These are phyloP conservation scores for Viola odorata DNA, from an alignment of 345 rosid species.

Conservation along the genomic window DNA sequence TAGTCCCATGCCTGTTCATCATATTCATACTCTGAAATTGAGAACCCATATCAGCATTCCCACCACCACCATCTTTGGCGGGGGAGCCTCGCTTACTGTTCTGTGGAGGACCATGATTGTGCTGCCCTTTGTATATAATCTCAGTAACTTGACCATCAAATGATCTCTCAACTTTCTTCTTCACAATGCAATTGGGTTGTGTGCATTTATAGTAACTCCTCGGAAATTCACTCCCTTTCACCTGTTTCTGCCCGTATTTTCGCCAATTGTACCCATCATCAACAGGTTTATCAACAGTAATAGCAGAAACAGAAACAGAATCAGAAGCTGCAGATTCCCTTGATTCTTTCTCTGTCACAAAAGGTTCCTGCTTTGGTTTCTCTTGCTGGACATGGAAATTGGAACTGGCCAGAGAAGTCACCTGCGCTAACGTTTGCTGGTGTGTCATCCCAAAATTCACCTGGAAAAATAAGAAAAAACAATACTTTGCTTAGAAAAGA, in stretches of 20 bases:
- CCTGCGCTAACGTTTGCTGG: conserved; percentile 81
- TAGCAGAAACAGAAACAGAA: conserved; percentile 25
- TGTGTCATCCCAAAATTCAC: conserved; percentile 71
- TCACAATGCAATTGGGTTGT: conserved; percentile 60
- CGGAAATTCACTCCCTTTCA: conserved; percentile 76
- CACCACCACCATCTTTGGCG: conserved; percentile 32
- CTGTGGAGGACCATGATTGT: conserved; percentile 61
- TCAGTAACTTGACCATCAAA: conserved; percentile 74
- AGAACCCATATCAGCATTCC: conserved; percentile 21
- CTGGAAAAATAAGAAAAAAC: conserved; percentile 29
- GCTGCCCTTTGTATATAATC: conserved; percentile 85
- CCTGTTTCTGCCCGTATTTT: conserved; percentile 88
- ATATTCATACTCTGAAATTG: conserved; percentile 28
- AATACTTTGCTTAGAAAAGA: background rate
- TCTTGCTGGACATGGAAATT: conserved; percentile 16
- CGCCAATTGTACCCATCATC: conserved; percentile 83
- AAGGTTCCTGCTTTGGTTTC: conserved; percentile 25
- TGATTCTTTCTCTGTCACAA: conserved; percentile 24
- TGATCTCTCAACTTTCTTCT: conserved; percentile 81
- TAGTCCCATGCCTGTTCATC: conserved; percentile 54
- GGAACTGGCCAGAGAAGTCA: conserved; percentile 51
- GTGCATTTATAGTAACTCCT: conserved; percentile 89
- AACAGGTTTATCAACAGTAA: conserved; percentile 52
- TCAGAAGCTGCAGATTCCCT: conserved; percentile 33
- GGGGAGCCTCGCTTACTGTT: conserved; percentile 37